Conservation (phyloP, 1,139 yeast species). For the Debaryomyces robertsiae region DNA sequence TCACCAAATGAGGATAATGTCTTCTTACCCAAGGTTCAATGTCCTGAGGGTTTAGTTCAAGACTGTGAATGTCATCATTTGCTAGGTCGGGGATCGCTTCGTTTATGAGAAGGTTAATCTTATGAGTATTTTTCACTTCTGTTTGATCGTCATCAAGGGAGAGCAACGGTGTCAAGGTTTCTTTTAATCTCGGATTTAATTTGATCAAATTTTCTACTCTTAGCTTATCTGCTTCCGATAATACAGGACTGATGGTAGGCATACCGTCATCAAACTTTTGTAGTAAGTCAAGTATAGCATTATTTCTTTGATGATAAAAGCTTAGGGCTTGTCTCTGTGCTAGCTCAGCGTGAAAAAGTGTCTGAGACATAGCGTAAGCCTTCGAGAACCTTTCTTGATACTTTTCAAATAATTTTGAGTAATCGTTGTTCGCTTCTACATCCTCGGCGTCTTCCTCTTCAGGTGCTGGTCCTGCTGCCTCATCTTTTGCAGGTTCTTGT, state of each 20-base stretch:
- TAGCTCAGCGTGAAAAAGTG: constrained; percentile 34
- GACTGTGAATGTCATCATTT: constrained; percentile 38
- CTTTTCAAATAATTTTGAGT: constrained; percentile 27
- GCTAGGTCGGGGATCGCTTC: constrained; percentile 43
- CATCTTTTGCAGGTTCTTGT: too few species aligned
- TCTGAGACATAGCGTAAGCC: constrained; percentile 26
- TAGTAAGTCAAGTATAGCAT: constrained; percentile 38
- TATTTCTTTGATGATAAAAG: constrained; percentile 41
- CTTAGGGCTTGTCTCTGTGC: constrained; percentile 38
- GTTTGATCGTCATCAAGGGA: constrained; percentile 9
- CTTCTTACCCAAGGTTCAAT: constrained; percentile 43
- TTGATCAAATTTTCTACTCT: constrained; percentile 28
- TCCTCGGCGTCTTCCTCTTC: constrained; percentile 2
- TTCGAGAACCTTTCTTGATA: constrained; percentile 30
- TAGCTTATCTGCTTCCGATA: constrained; percentile 14
- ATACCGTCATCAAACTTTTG: constrained; percentile 21
- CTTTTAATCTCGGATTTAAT: constrained; percentile 26
- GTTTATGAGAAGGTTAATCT: constrained; percentile 22
- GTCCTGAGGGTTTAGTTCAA: constrained; percentile 44
- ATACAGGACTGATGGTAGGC: constrained; percentile 5
- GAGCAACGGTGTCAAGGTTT: constrained; percentile 20
- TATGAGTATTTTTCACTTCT: constrained; percentile 13
- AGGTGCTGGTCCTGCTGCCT: constrained; percentile 1
- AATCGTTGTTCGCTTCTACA: constrained; percentile 17
- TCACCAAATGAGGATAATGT: constrained; percentile 38